Conservation (phyloP, 306 rosid species). For the Cajanus cajan region DNA sequence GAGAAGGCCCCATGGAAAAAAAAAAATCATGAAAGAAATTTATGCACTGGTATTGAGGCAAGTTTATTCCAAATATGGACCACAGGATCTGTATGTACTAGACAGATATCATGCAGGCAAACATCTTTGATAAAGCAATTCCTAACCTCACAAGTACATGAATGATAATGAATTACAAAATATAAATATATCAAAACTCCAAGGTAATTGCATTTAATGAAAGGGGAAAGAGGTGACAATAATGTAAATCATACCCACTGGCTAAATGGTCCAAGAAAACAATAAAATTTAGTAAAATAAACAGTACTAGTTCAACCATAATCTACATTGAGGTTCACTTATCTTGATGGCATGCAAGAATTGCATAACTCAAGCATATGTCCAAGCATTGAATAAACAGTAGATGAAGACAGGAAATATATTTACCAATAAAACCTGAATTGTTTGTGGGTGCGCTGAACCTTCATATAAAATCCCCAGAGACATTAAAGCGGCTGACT, state of each 20-base stretch:
- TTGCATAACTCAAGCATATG: neutral
- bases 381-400: slow-evolving; percentile 19
- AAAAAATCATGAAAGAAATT: slow-evolving; percentile 27
- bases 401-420: slow-evolving; percentile 32
- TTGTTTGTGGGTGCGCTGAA: slow-evolving; percentile 88
- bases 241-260: neutral
- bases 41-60: slow-evolving; percentile 7
- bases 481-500: slow-evolving; percentile 94
- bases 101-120: slow-evolving; percentile 15
- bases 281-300: neutral
- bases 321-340: neutral
- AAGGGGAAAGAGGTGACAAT: slow-evolving; percentile 6
- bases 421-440: slow-evolving; percentile 87
- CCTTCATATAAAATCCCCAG: slow-evolving; percentile 90
- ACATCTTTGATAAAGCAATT: slow-evolving; percentile 13
- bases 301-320: neutral
- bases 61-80: slow-evolving; percentile 1
- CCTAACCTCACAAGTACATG: neutral
- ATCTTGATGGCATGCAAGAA: slow-evolving; percentile 4
- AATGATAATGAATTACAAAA: slow-evolving; percentile 6
- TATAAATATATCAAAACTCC: slow-evolving; percentile 21
- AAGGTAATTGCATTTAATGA: neutral
- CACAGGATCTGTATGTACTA: neutral
- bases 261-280: slow-evolving; percentile 12
- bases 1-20: neutral